Conservation (phyloP, 805 yeast genomes). For the Candida caryicola region DNA sequence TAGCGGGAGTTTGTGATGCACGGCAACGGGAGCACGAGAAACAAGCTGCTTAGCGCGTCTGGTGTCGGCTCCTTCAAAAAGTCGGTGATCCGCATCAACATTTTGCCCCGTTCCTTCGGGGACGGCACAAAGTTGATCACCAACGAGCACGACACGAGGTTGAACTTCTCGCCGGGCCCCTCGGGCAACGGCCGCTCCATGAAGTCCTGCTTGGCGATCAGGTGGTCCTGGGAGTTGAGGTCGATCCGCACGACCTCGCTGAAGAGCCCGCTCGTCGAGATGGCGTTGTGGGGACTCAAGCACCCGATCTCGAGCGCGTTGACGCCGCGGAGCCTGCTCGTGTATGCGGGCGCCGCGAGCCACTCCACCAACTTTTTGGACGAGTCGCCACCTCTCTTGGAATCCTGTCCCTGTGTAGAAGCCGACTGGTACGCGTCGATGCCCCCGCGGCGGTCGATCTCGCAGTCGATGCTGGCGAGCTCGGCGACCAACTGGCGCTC, state of each 20-base stretch:
- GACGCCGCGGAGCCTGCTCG: conserved; percentile 5
- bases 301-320: conserved; percentile 83
- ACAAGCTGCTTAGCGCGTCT: conserved; percentile 42
- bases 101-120: conserved; percentile 66
- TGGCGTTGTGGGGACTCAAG: conserved; percentile 62
- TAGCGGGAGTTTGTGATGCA: conserved; percentile 84
- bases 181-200: conserved; percentile 69
- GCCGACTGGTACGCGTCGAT: conserved; percentile 79
- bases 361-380: conserved; percentile 77
- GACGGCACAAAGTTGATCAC: conserved; percentile 88
- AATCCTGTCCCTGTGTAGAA: conserved; percentile 78
- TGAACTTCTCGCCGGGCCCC: conserved; percentile 46
- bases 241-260: conserved; percentile 63
- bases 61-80: conserved; percentile 47
- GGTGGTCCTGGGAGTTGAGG: conserved; percentile 72
- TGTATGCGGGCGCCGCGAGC: conserved; percentile 41
- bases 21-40: conserved; percentile 85
- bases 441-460: conserved; percentile 69
- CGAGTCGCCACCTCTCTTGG: conserved; percentile 85
- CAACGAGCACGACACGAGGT: conserved; percentile 75
- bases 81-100: conserved; percentile 59
- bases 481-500: conserved; percentile 18
- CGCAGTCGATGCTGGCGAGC: conserved; percentile 58
- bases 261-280: conserved; percentile 59
- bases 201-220: conserved; percentile 76